Evolutionary conservation across 2,329 filamentous ascomycete genomes (phyloP).

Genomic region (Akanthomyces lecanii): DNA sequence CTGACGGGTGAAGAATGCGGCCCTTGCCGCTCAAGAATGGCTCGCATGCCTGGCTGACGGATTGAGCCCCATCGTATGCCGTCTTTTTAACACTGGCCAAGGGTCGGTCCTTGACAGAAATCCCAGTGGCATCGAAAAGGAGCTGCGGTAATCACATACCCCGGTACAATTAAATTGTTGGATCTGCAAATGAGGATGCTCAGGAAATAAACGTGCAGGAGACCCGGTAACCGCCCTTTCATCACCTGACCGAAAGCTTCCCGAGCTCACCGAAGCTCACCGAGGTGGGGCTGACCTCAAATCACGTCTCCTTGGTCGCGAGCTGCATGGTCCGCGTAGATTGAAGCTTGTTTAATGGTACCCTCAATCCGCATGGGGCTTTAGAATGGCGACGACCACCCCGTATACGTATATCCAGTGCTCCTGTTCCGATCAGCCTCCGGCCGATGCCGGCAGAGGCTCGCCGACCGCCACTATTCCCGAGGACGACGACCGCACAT

Average conservation of each 20-base stretch:
- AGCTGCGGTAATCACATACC: not conserved
- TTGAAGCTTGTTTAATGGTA: not conserved
- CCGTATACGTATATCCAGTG: conserved; percentile 66
- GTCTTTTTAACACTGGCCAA: not conserved
- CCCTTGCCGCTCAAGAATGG: not conserved
- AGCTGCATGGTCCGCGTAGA: not conserved
- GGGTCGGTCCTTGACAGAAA: not conserved
- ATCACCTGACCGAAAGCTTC: conserved; percentile 1
- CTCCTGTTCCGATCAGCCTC: conserved; percentile 53
- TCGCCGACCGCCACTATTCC: conserved; percentile 33
- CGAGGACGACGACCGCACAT: conserved; percentile 72
- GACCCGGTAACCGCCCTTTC: not conserved
- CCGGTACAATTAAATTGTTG: not conserved
- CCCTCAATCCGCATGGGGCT: not conserved
- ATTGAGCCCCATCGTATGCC: not conserved
- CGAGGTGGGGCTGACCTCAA: conserved; percentile 1
- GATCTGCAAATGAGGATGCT: not conserved
- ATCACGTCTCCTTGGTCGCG: conserved; percentile 12
- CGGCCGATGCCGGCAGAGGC: conserved; percentile 30
- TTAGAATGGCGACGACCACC: conserved; percentile 45
- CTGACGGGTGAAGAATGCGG: not conserved
- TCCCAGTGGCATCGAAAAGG: not conserved
- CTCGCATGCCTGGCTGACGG: not conserved
- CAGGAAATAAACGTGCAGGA: not conserved
- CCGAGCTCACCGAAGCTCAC: conserved; percentile 9